Evolutionary conservation across 176 grass and related monocot genomes (phyloP), one percentile per base, ranked within the genome.

Genomic region (Rhynchospora pubera): DNA sequence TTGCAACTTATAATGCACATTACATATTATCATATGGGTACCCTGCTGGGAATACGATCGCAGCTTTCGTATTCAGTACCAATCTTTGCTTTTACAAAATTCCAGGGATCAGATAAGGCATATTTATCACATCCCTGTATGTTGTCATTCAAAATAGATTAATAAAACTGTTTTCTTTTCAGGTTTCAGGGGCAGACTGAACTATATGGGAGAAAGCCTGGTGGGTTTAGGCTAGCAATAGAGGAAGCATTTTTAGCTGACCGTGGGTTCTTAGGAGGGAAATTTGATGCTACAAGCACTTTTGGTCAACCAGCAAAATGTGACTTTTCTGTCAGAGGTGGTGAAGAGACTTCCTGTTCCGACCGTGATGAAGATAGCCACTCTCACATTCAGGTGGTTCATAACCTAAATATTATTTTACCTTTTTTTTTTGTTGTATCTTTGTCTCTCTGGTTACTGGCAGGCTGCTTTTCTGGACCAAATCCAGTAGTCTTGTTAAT

Each of bases 231-330:
- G 84, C 80, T 89, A 78, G 95, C 95, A 24, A 81, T 98, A 82
- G 92, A 98, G 84, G 95, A 94, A 79, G 95, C 92, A 42, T 91
- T 98, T 89, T 84, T 98, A 82, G 90, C 95, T 34, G 95, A 98
- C 79, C 90, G 86, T 78, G 95, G 95, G 48, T 98, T 98, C 81
- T 87, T 86, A 65, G 85, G 91, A 83, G 82, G 89, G 21, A 74
- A 77, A 34, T 69, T 88, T 14, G 87, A 94, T 91, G 82, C 75
- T 62, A 83, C 70, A 16, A 86, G 85, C 74, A 89, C 78, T 50
- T 75, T 79, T 72, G 90, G 87, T 24, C 85, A 93, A 57, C 88
- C 87, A 74, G 92, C 85, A 10, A 83, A 83, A 78, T 91, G 67
- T 87, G 79, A 78, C 91, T 71, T 71, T 82, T 83, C 85, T 87